A percentile compares a stretch with the other conserved stretches of the same genome.
phyloP scores from a whole-genome alignment of 345 rosid species.

The Euphorbia tirucalli region DNA sequence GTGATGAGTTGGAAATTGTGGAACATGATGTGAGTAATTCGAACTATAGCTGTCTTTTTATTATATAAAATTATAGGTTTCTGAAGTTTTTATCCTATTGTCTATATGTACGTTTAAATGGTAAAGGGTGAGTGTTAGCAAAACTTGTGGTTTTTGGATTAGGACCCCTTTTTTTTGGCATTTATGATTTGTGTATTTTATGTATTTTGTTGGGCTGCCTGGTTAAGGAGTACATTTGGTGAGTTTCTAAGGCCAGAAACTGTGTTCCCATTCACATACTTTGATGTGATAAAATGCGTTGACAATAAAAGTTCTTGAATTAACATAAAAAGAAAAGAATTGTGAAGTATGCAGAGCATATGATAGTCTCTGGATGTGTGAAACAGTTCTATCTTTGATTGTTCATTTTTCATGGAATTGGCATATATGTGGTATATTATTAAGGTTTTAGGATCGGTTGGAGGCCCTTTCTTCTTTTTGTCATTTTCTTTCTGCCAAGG shows the following conservation, averaged over 20 bases:
- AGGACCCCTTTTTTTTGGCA: neutral
- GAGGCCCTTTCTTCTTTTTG: neutral
- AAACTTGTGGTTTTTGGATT: neutral
- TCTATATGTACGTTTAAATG: neutral
- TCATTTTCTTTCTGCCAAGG: neutral
- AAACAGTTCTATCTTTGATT: neutral
- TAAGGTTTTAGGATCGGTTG: neutral
- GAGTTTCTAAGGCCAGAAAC: neutral
- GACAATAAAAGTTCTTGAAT: neutral
- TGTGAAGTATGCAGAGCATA: neutral
- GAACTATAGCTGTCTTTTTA: neutral
- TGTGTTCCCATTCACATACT: neutral
- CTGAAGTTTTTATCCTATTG: neutral
- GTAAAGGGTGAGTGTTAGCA: neutral
- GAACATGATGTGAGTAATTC: slow-evolving; percentile 84
- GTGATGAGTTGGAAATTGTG: slow-evolving; percentile 70
- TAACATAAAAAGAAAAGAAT: neutral
- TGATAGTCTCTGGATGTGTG: neutral
- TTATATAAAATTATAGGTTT: neutral
- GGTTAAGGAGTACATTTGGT: neutral
- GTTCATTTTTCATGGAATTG: neutral
- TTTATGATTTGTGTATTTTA: neutral
- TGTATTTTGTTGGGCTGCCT: neutral
- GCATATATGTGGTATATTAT: neutral
- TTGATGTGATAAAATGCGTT: neutral